These are phyloP conservation scores for Byssoonygena ceratinophila DNA, from an alignment of 2,329 filamentous ascomycete genomes.

Conservation along the genomic window DNA sequence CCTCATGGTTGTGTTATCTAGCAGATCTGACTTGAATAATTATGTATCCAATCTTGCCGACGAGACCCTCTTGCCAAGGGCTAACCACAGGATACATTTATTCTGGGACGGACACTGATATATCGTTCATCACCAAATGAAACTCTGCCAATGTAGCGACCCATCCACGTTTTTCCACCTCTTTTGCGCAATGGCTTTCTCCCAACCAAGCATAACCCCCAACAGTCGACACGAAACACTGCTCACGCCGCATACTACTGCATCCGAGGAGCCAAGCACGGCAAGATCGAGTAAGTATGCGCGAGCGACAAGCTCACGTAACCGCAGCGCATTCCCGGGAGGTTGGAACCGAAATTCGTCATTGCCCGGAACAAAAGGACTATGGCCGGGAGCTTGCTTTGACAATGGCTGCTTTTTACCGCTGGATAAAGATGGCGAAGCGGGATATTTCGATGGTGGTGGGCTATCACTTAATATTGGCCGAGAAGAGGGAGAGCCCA, in stretches of 20 bases:
- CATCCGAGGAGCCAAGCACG: slow-evolving; percentile 57
- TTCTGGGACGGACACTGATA: too few relatives aligned
- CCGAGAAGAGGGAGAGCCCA: slow-evolving; percentile 47
- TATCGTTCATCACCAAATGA: slow-evolving; percentile 21
- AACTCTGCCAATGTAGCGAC: slow-evolving; percentile 49
- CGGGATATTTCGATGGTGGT: slow-evolving; percentile 18
- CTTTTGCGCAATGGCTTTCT: slow-evolving; percentile 41
- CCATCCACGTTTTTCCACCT: slow-evolving; percentile 72
- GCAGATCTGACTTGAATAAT: too few relatives aligned
- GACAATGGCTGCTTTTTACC: neutral
- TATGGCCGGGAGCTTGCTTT: neutral
- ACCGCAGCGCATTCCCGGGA: slow-evolving; percentile 44
- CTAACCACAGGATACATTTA: too few relatives aligned
- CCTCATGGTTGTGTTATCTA: too few relatives aligned
- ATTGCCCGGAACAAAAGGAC: neutral
- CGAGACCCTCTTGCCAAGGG: too few relatives aligned
- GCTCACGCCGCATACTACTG: slow-evolving; percentile 65
- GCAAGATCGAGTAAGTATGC: slow-evolving; percentile 73
- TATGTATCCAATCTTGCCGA: too few relatives aligned
- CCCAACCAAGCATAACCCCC: slow-evolving; percentile 82
- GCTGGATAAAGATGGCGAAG: slow-evolving; percentile 11
- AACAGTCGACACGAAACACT: slow-evolving; percentile 54
- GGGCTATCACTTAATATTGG: slow-evolving; percentile 28
- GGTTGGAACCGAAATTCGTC: slow-evolving; percentile 21
- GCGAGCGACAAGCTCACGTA: slow-evolving; percentile 65